Conservation (phyloP, 1,284 basidiomycete species). For the Tilletiaria anomala region DNA sequence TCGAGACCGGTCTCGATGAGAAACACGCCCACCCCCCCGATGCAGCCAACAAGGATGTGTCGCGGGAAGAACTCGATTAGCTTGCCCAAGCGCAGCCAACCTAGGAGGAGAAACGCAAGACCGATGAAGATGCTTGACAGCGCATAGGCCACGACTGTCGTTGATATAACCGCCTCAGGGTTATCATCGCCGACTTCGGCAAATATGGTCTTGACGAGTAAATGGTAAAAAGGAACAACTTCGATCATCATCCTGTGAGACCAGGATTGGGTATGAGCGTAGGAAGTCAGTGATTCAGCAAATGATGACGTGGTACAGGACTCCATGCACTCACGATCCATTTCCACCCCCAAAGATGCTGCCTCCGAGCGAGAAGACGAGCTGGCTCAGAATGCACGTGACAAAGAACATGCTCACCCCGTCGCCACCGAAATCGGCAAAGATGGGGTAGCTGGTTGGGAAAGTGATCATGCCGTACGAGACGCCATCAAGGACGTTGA, state of each 20-base stretch:
- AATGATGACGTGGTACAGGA: constrained; percentile 42
- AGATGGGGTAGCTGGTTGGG: constrained; percentile 57
- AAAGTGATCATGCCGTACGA: constrained; percentile 69
- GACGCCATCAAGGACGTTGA: constrained; percentile 88
- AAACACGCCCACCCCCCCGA: constrained; percentile 90
- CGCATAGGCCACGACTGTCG: constrained; percentile 77
- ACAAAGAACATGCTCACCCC: constrained; percentile 63
- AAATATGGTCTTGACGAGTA: constrained; percentile 66
- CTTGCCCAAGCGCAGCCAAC: constrained; percentile 64
- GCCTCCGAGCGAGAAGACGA: constrained; percentile 68
- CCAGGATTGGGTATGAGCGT: too few relatives aligned
- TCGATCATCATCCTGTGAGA: constrained; percentile 8
- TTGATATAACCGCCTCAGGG: constrained; percentile 61
- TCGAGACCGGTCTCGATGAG: constrained; percentile 50
- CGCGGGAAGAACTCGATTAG: constrained; percentile 91
- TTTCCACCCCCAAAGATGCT: constrained; percentile 65
- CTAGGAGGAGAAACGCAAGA: constrained; percentile 40
- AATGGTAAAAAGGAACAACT: constrained; percentile 70
- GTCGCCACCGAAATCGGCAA: constrained; percentile 65
- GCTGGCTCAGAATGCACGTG: constrained; percentile 58
- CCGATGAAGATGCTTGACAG: constrained; percentile 83
- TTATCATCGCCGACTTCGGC: constrained; percentile 57
- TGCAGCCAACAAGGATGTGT: constrained; percentile 68
- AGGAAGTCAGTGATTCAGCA: background rate
- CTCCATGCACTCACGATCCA: too few relatives aligned